These are phyloP conservation scores for Sindora glabra DNA, from an alignment of 306 rosid genomes.

Conservation along the genomic window DNA sequence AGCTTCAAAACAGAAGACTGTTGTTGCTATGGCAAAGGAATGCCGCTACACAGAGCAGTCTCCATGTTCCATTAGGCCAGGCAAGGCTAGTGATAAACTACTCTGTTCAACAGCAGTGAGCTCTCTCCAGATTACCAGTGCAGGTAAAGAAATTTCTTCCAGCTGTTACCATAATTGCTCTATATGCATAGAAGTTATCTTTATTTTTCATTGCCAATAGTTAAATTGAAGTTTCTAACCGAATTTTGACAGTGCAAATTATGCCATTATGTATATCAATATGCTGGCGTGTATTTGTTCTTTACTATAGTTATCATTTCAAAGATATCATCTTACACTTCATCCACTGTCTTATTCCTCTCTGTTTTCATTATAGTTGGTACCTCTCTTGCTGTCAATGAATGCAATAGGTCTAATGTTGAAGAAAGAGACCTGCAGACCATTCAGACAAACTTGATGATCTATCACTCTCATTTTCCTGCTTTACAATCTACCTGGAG, in stretches of 20 bases:
- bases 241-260: no score
- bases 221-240: background rate
- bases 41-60: background rate
- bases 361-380: conserved; percentile 21
- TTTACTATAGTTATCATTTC: no score
- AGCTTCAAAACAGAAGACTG: background rate
- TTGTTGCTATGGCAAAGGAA: background rate
- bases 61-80: background rate
- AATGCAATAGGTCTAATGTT: conserved; percentile 6
- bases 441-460: conserved; percentile 9
- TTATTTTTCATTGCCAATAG: background rate
- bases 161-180: background rate
- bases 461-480: conserved; percentile 28
- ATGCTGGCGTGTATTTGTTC: background rate
- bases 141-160: background rate
- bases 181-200: background rate
- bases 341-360: background rate
- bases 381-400: conserved; percentile 1
- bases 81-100: no score
- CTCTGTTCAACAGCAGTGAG: background rate
- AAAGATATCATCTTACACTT: conserved; percentile 2
- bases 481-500: conserved; percentile 43
- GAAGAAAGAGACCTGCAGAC: conserved; percentile 16
- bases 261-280: background rate
- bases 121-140: background rate